phyloP scores from a whole-genome alignment of 2,329 filamentous ascomycete species.

The Aurifilum marmelostoma region DNA sequence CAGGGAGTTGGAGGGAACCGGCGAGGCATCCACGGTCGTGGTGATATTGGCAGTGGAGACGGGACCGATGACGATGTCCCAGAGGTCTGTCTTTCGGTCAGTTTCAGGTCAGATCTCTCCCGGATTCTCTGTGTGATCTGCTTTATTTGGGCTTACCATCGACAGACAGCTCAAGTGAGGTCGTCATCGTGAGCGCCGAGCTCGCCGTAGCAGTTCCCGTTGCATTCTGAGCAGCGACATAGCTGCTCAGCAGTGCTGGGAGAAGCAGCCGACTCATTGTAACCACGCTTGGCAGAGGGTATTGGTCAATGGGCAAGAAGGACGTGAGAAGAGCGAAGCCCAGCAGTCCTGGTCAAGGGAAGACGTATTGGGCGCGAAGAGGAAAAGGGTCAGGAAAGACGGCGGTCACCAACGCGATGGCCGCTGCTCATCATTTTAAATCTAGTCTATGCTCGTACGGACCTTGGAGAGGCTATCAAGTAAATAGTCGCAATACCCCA shows the following conservation, averaged over 20 bases:
- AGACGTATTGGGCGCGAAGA: not conserved
- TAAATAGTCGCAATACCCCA: conserved; percentile 1
- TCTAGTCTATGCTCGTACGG: not conserved
- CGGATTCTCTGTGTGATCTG: no score
- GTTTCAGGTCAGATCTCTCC: not conserved
- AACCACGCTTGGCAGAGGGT: not conserved
- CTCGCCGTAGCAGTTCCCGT: conserved; percentile 7
- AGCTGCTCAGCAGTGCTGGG: conserved; percentile 14
- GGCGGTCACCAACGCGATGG: not conserved
- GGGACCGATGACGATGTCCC: conserved; percentile 18
- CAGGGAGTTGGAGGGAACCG: conserved; percentile 19
- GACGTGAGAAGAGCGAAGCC: not conserved
- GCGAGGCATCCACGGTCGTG: conserved; percentile 14
- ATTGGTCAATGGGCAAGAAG: not conserved
- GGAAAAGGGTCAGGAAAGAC: not conserved
- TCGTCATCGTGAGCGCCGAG: conserved; percentile 13
- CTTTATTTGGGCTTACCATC: conserved; percentile 5
- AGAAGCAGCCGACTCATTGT: conserved; percentile 15
- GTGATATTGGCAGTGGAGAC: conserved; percentile 23
- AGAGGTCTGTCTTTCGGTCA: conserved; percentile 13
- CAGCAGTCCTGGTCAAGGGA: not conserved
- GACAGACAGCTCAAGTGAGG: conserved; percentile 17
- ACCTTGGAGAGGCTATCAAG: conserved; percentile 1
- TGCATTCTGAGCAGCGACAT: conserved; percentile 10
- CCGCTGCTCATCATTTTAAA: not conserved